These are phyloP conservation scores for Clitoria ternatea DNA, from an alignment of 306 rosid genomes.

Conservation along the genomic window DNA sequence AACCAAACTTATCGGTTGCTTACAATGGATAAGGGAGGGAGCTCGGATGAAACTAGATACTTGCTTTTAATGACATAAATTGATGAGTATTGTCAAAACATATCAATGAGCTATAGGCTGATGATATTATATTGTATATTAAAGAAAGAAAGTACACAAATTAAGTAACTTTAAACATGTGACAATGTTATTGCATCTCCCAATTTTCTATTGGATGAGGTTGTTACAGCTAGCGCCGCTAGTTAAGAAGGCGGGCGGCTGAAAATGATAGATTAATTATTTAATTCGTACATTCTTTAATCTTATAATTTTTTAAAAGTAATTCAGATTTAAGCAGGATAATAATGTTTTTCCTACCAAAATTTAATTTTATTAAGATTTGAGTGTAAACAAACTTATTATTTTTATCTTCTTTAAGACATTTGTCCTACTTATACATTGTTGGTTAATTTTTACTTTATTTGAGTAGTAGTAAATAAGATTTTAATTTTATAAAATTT, in stretches of 20 bases:
- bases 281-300: not conserved
- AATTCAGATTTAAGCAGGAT: no score
- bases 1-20: not conserved
- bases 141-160: not conserved
- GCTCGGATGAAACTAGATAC: not conserved
- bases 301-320: no score
- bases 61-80: not conserved
- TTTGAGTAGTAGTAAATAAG: no score
- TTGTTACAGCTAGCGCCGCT: not conserved
- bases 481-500: no score
- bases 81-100: not conserved
- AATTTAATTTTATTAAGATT: no score
- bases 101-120: not conserved
- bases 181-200: not conserved
- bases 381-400: no score
- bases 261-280: not conserved
- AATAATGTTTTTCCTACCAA: no score
- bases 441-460: no score
- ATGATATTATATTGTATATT: not conserved
- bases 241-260: not conserved
- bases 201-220: not conserved
- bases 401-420: no score
- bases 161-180: not conserved
- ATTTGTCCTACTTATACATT: no score
- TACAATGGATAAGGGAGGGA: not conserved